Percentiles rank a stretch among this genome's conserved stretches.
Conservation (phyloP, 768 basidiomycete genomes). For the Pleurotus cornucopiae region DNA sequence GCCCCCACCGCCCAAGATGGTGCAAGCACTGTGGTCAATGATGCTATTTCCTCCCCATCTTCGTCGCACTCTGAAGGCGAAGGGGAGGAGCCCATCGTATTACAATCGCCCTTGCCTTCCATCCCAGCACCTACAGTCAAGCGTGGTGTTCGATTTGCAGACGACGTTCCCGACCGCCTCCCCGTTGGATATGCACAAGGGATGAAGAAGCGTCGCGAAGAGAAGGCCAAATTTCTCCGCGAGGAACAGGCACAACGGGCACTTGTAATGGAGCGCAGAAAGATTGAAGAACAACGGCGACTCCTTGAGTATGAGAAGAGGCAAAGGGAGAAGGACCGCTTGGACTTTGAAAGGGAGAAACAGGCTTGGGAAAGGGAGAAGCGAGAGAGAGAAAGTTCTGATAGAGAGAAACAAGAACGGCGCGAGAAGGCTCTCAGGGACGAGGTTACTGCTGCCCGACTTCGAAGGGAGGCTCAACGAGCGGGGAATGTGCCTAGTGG, state of each 20-base stretch:
- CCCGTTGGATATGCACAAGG: conserved; percentile 70
- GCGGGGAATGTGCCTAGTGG: conserved; percentile 35
- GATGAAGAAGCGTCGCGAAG: conserved; percentile 67
- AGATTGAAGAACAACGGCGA: conserved; percentile 38
- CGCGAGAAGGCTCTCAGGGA: conserved; percentile 25
- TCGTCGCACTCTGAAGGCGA: conserved; percentile 10
- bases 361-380: conserved; percentile 43
- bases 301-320: conserved; percentile 39
- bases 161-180: conserved; percentile 63
- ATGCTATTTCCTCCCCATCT: conserved; percentile 11
- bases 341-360: conserved; percentile 48
- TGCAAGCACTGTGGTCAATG: not conserved
- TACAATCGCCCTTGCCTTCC: not conserved
- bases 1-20: conserved; percentile 12
- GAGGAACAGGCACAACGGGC: conserved; percentile 53
- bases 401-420: conserved; percentile 2
- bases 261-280: conserved; percentile 39
- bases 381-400: conserved; percentile 39
- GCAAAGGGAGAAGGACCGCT: conserved; percentile 40
- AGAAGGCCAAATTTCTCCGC: conserved; percentile 64
- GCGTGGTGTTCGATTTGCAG: conserved; percentile 62
- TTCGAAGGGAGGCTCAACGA: conserved; percentile 55
- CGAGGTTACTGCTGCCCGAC: conserved; percentile 56
- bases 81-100: conserved; percentile 10
- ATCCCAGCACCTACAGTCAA: conserved; percentile 26